Conservation (phyloP, 306 rosid genomes). For the Mucuna pruriens region DNA sequence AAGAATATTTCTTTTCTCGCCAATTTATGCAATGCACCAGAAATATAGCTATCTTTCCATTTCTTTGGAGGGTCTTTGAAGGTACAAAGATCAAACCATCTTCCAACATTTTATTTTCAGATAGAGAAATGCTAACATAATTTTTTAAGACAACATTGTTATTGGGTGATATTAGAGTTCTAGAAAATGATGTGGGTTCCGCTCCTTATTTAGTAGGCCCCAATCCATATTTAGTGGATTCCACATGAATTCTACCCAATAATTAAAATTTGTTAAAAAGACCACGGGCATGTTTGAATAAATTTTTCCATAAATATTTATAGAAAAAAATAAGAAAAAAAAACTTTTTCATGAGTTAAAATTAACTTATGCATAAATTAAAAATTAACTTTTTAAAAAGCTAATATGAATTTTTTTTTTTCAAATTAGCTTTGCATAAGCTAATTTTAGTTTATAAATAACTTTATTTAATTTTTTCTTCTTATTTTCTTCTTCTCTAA, state of each 20-base stretch:
- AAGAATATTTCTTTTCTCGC: background rate
- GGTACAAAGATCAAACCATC: background rate
- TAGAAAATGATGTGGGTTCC: background rate
- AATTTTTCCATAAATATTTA: no score
- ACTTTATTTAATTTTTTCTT: no score
- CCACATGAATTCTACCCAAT: background rate
- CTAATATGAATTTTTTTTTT: no score
- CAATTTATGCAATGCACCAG: conserved; percentile 11
- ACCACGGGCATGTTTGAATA: no score
- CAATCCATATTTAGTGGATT: background rate
- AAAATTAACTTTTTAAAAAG: no score
- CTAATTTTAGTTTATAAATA: no score
- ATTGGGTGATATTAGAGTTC: background rate
- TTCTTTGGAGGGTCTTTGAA: background rate
- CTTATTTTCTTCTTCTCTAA: no score
- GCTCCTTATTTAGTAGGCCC: background rate
- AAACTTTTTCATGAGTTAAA: no score
- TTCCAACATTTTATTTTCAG: background rate
- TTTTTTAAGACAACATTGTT: background rate
- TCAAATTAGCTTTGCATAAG: no score
- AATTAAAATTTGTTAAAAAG: background rate
- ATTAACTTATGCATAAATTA: no score
- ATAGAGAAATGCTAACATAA: background rate
- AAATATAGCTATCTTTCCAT: background rate
- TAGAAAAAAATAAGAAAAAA: no score